Evolutionary conservation across 768 basidiomycete species (phyloP).

Genomic region (Rubroboletus pulcherrimus): DNA sequence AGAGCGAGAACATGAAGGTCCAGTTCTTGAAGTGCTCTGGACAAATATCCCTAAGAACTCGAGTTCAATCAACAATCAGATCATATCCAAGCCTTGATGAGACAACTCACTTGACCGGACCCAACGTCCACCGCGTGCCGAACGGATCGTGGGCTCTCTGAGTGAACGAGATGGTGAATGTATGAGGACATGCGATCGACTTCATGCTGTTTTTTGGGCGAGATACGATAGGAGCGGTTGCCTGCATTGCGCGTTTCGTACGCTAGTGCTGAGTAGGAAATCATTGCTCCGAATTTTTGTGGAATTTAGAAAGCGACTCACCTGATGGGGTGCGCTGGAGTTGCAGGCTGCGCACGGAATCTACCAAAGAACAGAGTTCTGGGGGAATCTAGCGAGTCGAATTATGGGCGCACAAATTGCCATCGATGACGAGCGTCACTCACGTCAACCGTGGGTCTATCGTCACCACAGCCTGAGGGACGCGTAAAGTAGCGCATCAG

Average conservation of each 20-base stretch:
- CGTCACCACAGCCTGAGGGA: conserved; percentile 4
- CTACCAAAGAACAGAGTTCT: conserved; percentile 18
- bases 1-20: conserved; percentile 58
- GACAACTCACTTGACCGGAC: conserved; percentile 56
- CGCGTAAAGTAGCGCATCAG: conserved; percentile 24
- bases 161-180: conserved; percentile 35
- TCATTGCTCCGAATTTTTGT: background rate
- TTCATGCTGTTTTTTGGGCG: conserved; percentile 75
- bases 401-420: background rate
- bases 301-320: conserved; percentile 1
- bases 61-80: background rate
- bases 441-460: conserved; percentile 10
- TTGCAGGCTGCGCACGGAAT: conserved; percentile 26
- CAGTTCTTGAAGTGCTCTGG: conserved; percentile 41
- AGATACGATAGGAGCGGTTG: conserved; percentile 47
- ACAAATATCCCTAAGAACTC: conserved; percentile 54
- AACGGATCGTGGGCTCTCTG: conserved; percentile 25
- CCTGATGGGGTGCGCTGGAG: conserved; percentile 21
- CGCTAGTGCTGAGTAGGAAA: conserved; percentile 1
- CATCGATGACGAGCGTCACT: conserved; percentile 1
- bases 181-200: conserved; percentile 61
- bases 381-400: conserved; percentile 19
- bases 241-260: conserved; percentile 4
- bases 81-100: background rate
- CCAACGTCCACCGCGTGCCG: conserved; percentile 66